phyloP scores from a whole-genome alignment of 2,329 filamentous ascomycete genomes.

The Parastagonospora nodorum region DNA sequence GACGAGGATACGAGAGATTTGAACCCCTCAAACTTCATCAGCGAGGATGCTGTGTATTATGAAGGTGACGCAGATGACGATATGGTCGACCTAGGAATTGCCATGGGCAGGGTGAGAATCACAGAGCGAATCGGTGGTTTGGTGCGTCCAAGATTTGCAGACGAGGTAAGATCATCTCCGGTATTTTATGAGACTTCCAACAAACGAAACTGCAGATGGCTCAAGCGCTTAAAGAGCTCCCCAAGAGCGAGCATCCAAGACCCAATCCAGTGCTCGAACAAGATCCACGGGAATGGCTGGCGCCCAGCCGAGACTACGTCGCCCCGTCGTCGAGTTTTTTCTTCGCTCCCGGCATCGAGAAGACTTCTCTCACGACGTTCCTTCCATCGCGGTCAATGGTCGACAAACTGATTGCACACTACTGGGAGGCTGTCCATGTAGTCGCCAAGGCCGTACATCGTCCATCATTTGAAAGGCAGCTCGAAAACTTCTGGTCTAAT shows the following conservation, averaged over 20 bases:
- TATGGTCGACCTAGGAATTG: constrained; percentile 72
- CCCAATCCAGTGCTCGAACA: constrained; percentile 16
- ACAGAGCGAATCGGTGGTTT: constrained; percentile 76
- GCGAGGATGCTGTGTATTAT: constrained; percentile 71
- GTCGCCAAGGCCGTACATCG: constrained; percentile 71
- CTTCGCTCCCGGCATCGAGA: constrained; percentile 59
- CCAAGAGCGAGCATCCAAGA: constrained; percentile 12
- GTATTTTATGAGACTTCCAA: constrained; percentile 2
- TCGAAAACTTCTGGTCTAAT: constrained; percentile 68
- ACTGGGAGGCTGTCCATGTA: constrained; percentile 70
- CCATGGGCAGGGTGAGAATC: constrained; percentile 72
- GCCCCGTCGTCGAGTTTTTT: constrained; percentile 71
- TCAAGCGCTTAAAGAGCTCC: constrained; percentile 37
- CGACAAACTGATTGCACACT: constrained; percentile 68
- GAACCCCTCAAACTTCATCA: constrained; percentile 66
- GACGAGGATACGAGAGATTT: constrained; percentile 62
- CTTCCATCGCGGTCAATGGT: constrained; percentile 64
- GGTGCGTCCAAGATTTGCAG: constrained; percentile 70
- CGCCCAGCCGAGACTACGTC: constrained; percentile 69
- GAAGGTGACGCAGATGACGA: constrained; percentile 69
- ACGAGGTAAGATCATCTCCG: constrained; percentile 61
- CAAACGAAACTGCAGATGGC: constrained; percentile 26
- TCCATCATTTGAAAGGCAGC: constrained; percentile 69
- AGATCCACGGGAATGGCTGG: constrained; percentile 56
- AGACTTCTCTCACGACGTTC: constrained; percentile 59